phyloP scores from a whole-genome alignment of 31 red algal genomes.

The Odonthalia washingtoniensis region DNA sequence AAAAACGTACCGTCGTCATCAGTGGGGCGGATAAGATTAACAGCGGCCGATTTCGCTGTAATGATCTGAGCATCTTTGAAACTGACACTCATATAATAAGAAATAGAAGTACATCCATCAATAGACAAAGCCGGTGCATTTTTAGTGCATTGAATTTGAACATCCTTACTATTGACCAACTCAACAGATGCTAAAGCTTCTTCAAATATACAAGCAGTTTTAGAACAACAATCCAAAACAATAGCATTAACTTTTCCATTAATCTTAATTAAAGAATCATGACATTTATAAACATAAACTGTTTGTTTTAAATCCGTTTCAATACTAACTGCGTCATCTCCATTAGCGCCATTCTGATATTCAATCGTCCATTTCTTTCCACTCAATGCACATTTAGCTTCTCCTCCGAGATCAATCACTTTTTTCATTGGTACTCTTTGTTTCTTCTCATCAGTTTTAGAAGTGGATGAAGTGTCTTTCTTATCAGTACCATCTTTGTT shows the following conservation, averaged over 20 bases:
- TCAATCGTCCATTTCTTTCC: slow-evolving; percentile 92
- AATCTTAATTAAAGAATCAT: slow-evolving; percentile 58
- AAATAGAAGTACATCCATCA: slow-evolving; percentile 57
- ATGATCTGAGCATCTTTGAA: slow-evolving; percentile 63
- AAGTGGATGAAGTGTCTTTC: not conserved
- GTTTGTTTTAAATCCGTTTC: slow-evolving; percentile 67
- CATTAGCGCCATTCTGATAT: slow-evolving; percentile 62
- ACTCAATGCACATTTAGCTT: slow-evolving; percentile 56
- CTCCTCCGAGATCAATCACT: slow-evolving; percentile 37
- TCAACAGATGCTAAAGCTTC: slow-evolving; percentile 66
- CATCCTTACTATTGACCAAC: slow-evolving; percentile 66
- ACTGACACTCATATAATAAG: slow-evolving; percentile 58
- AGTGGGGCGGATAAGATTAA: slow-evolving; percentile 66
- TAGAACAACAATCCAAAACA: slow-evolving; percentile 64
- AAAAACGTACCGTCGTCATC: slow-evolving; percentile 62
- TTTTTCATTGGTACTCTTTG: slow-evolving; percentile 14
- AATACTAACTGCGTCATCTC: slow-evolving; percentile 24
- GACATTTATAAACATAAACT: slow-evolving; percentile 66
- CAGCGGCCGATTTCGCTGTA: slow-evolving; percentile 63
- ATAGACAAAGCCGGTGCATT: slow-evolving; percentile 61
- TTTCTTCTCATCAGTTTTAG: slow-evolving; percentile 43
- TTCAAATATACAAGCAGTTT: slow-evolving; percentile 62
- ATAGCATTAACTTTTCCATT: slow-evolving; percentile 78
- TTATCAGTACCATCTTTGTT: not conserved
- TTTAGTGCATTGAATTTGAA: slow-evolving; percentile 71